Base-by-base conservation (phyloP, 169 alveolate species). In the Eimeria tenella region DNA sequence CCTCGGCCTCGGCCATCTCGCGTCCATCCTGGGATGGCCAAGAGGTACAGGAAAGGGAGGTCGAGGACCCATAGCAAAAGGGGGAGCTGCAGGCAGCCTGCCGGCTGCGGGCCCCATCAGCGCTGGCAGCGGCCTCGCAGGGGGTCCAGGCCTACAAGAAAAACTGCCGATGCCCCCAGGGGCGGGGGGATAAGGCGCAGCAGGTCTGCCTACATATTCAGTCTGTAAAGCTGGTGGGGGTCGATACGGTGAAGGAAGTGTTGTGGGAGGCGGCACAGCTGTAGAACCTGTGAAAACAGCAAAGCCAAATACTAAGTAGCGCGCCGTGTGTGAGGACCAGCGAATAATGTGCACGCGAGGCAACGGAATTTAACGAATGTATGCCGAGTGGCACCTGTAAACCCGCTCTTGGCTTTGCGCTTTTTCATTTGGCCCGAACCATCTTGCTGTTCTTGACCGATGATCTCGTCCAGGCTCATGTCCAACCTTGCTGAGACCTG, bases 401-500 rank as follows among this genome's bases (percentile, higher is more conserved):
- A 21, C 4, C 79, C 91, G 42, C 91, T 52, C 79, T 56, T 83
- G 5, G 91, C 79, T 62, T 56, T 83, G 91, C 91, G 91, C 77
- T 60, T 83, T 55, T 83, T 83, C 1, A 83, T 4, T 8, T 83
- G 91, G 52, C 91, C 60, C 60, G 91, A 56, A 23, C 91, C 91
- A 49, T 83, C 91, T 60, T 83, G 91, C 68, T 83, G 91, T 83
- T 83, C 91, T 31, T 83, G 91, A 52, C 91, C 91, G 53, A 83
- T 83, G 25, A 83, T 83, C 68, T 83, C 91, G 50, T 83, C 91
- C 79, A 83, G 91, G 79, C 91, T 83, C 91, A 83, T 83, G 91
- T 83, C 79, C 56, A 83, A 77, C 91, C 91, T 58, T 60, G 91
- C 91, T 15, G 91, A 83, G 4, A 83, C 91, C 60, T 83, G 91